phyloP scores from a whole-genome alignment of 2,329 filamentous ascomycete species.

The Ophiostoma triangulosporum region DNA sequence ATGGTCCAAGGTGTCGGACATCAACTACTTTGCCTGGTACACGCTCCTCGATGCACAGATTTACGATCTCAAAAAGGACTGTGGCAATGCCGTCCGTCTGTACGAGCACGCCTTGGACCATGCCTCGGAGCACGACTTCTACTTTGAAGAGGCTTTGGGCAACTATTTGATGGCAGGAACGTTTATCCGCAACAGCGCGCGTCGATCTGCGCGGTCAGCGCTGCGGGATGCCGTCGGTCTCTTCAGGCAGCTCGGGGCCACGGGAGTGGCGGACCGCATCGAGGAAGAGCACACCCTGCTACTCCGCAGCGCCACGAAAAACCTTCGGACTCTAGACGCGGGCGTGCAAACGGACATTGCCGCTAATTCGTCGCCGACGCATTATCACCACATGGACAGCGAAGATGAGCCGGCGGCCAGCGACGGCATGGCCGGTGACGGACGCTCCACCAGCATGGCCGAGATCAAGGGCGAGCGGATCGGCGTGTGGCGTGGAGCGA shows the following conservation, averaged over 20 bases:
- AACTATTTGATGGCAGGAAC: slow-evolving; percentile 63
- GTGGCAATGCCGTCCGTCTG: slow-evolving; percentile 43
- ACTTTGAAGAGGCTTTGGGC: slow-evolving; percentile 58
- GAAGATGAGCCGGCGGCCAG: slow-evolving; percentile 31
- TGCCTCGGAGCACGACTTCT: slow-evolving; percentile 50
- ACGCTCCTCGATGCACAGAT: slow-evolving; percentile 55
- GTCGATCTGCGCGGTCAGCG: slow-evolving; percentile 54
- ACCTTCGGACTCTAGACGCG: slow-evolving; percentile 45
- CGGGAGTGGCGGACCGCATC: slow-evolving; percentile 54
- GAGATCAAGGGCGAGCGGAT: slow-evolving; percentile 45
- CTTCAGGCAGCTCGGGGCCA: slow-evolving; percentile 55
- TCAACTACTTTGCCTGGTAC: slow-evolving; percentile 62
- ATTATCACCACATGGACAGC: slow-evolving; percentile 32
- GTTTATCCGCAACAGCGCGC: slow-evolving; percentile 50
- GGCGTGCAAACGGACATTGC: slow-evolving; percentile 56
- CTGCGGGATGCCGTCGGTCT: slow-evolving; percentile 54
- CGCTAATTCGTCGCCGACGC: slow-evolving; percentile 37
- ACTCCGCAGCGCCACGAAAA: slow-evolving; percentile 46
- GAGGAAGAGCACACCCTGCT: slow-evolving; percentile 55
- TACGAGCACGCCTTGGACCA: slow-evolving; percentile 66
- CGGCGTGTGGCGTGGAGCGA: slow-evolving; percentile 49
- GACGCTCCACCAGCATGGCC: slow-evolving; percentile 25
- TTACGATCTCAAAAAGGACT: slow-evolving; percentile 44
- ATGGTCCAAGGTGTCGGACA: slow-evolving; percentile 48
- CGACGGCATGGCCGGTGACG: slow-evolving; percentile 24